Evolutionary conservation across 2,329 filamentous ascomycete species (phyloP).

Genomic region (Talaromyces sp.): DNA sequence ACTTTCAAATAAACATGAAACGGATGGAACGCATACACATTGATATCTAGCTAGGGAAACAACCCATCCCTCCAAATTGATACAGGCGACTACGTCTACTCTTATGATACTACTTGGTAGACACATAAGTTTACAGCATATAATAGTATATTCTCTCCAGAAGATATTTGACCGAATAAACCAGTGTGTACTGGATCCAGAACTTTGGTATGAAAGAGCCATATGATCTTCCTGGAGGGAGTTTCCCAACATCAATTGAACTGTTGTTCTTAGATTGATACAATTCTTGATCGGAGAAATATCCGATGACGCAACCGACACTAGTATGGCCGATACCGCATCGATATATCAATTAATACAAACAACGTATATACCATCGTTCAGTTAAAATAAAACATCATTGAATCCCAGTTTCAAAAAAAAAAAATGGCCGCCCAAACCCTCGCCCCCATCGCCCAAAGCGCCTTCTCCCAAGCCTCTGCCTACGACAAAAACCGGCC

Average conservation of each 20-base stretch:
- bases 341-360: not conserved
- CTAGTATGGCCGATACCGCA: not conserved
- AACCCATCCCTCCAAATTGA: not conserved
- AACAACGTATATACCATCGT: not conserved
- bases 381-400: not conserved
- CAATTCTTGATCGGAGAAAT: not conserved
- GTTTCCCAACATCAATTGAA: too few relatives aligned
- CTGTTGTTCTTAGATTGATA: too few relatives aligned
- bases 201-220: too few relatives aligned
- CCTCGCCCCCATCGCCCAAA: slow-evolving; percentile 8
- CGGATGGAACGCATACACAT: too few relatives aligned
- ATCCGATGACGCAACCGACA: not conserved
- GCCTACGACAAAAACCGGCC: slow-evolving; percentile 66
- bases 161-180: not conserved
- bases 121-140: not conserved
- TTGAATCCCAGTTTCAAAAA: not conserved
- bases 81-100: not conserved
- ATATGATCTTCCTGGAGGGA: too few relatives aligned
- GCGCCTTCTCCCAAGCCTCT: slow-evolving; percentile 60
- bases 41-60: not conserved
- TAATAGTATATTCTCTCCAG: not conserved
- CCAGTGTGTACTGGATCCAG: not conserved
- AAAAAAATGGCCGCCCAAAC: not conserved
- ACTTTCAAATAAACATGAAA: too few relatives aligned
- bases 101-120: not conserved